These are phyloP conservation scores for Thamnidium elegans DNA, from an alignment of 192 early-diverging fungal species.

Conservation along the genomic window DNA sequence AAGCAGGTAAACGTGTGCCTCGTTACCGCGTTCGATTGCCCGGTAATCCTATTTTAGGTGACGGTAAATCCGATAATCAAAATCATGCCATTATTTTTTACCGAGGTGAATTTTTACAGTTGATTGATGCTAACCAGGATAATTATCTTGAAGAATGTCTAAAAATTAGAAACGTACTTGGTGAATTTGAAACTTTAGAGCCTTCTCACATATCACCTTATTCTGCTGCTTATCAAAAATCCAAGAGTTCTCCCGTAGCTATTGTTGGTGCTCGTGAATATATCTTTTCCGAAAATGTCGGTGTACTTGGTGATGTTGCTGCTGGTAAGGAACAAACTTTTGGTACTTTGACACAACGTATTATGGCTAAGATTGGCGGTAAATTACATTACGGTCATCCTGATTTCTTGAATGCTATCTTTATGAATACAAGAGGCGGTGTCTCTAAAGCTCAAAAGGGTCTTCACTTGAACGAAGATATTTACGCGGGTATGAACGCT, in stretches of 20 bases:
- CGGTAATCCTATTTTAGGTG: slow-evolving; percentile 85
- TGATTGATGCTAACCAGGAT: slow-evolving; percentile 90
- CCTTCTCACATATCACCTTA: slow-evolving; percentile 66
- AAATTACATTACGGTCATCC: slow-evolving; percentile 84
- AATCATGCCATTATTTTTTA: slow-evolving; percentile 82
- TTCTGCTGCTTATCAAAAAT: slow-evolving; percentile 54
- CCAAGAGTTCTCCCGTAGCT: slow-evolving; percentile 64
- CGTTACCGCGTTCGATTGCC: slow-evolving; percentile 75
- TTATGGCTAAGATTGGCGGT: slow-evolving; percentile 81
- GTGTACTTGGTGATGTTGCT: slow-evolving; percentile 83
- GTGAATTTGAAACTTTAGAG: slow-evolving; percentile 81
- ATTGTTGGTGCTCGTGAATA: slow-evolving; percentile 86
- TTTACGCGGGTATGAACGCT: slow-evolving; percentile 89
- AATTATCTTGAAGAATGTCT: slow-evolving; percentile 90
- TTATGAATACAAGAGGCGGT: slow-evolving; percentile 85
- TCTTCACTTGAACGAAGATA: slow-evolving; percentile 89
- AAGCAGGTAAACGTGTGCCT: slow-evolving; percentile 75
- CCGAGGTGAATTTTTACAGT: slow-evolving; percentile 84
- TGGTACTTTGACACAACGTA: slow-evolving; percentile 81
- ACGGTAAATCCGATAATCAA: slow-evolving; percentile 91
- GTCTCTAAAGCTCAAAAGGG: slow-evolving; percentile 89
- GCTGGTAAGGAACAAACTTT: slow-evolving; percentile 89
- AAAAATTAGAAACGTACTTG: slow-evolving; percentile 83
- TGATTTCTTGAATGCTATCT: slow-evolving; percentile 86
- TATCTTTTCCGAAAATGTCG: slow-evolving; percentile 84